Base-by-base conservation (phyloP, 805 yeast species). In the Teunomyces funiuensis region DNA sequence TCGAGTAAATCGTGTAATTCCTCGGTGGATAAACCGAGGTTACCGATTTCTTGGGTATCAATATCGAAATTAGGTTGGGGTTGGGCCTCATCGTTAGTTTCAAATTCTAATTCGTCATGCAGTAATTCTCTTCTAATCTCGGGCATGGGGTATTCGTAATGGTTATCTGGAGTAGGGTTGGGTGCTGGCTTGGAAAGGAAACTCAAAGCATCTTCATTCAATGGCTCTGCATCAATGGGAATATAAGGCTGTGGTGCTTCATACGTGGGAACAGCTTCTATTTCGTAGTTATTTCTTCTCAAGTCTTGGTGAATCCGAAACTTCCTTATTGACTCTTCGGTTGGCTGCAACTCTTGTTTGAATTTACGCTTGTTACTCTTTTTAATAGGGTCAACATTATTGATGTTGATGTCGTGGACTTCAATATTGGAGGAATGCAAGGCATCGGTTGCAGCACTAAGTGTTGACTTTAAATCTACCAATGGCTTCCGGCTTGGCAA, bases 241-340 rank as follows among this genome's bases (percentile, higher is more conserved):
- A 63, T 54, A 44, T 74, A 70, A 2, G 72, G 69, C 17, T 69
- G 46, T 16, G 67, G 73, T 2, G 60, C 60, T 20, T 57, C 60
- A 26, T 53, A 55, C 16, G 58, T 55, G 5, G 84, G 76, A 16
- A 71, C 71, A 29, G 57, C 54, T 46, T 81, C 86, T n/a, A 80
- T 63, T 39, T 73, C 77, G 30, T 61, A 61, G 37, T 33, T 33
- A 9, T 22, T 22, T 15, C 28, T 25, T 34, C 28, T 25, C 13
- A 34, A 34, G 22, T 34, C 27, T 16, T 34, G 37, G 10, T 25
- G 37, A 15, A 34, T 25, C 9, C 28, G 19, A 22, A 34, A 34
- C 14, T 23, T 22, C 17, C 37, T 22, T 9, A 28, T 14, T 6
- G 31, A 28, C 14, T 34, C 37, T 11, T 22, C 27, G 5, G 37